Base-by-base conservation (phyloP, 352 stramenopile genomes). In the Globisporangium okanoganense region DNA sequence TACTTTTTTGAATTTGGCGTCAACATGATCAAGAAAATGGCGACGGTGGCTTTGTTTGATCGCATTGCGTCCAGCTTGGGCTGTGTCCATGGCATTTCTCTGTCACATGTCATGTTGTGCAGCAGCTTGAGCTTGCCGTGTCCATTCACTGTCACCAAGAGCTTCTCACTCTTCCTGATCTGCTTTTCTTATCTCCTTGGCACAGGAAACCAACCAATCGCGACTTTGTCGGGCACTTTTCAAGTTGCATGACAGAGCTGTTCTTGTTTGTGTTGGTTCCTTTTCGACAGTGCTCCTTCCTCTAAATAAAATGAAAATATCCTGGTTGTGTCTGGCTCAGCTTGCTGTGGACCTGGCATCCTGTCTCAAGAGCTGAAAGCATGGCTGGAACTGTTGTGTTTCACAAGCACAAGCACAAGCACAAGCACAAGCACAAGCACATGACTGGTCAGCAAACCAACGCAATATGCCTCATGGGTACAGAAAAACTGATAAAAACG, bases 311-410 rank as follows among this genome's bases (percentile, higher is more conserved):
- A 48, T 35, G 14, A 35, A 58, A 35, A 45, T 45, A 14, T 48
- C 22, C 13, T 36, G 7, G 16, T 36, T 20, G 20, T 22, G 16
- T n/a, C 36, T 33, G 49, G 27, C 9, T 40, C 16, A 45, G 13
- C 7, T 31, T 3, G 33, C 43, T 29, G 8, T 50, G 5, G 48
- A 62, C 58, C 48, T 67, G 18, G 49, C 33, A 16, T 62, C 65
- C 20, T 65, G 43, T 41, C 70, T 63, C 27, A 82, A 45, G n/a
- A 79, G 56, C 58, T 82, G 71, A 25, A 70, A 69, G 29, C 68
- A 77, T 7, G 71, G 68, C 41, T 77, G 62, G 51, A 82, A 82
- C 64, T 74, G 54, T 27, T 52, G n/a, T n/a, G 31, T 24, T 35
- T 18, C 29, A 58, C 18, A 45, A 13, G 1, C 36, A 56, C 29